Percentiles rank a stretch among this genome's conserved stretches.
Conservation (phyloP, 75 land plant species). For the Chamaecyparis obtusa region DNA sequence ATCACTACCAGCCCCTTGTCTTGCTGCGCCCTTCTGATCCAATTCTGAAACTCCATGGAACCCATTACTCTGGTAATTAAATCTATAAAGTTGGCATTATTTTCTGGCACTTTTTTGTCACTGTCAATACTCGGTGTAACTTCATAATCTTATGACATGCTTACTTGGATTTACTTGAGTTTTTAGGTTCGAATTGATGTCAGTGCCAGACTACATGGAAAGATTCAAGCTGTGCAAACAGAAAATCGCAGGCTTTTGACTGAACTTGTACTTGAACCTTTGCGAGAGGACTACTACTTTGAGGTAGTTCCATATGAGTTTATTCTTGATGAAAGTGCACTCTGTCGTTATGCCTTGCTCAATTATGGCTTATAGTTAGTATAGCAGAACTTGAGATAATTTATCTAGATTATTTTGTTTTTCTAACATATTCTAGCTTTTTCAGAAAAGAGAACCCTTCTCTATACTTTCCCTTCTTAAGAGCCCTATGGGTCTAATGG, state of each 20-base stretch:
- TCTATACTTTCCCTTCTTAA: conserved; percentile 70
- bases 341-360: neutral
- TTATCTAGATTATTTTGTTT: neutral
- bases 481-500: conserved; percentile 98
- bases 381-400: neutral
- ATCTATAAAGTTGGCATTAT: neutral
- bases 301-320: conserved; percentile 49
- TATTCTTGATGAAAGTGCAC: neutral
- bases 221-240: conserved; percentile 82
- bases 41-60: too few relatives aligned
- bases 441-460: conserved; percentile 89
- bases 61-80: too few relatives aligned
- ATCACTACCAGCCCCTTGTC: neutral
- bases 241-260: conserved; percentile 70
- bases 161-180: neutral
- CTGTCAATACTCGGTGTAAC: neutral
- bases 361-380: neutral
- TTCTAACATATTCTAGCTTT: neutral
- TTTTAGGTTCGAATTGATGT: conserved; percentile 94
- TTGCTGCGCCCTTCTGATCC: neutral
- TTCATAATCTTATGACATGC: neutral
- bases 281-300: conserved; percentile 85
- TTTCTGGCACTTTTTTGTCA: neutral
- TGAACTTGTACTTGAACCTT: conserved; percentile 87
- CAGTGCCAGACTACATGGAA: conserved; percentile 91